A percentile compares a stretch with the other conserved stretches of the same genome.
Evolutionary conservation across 345 rosid genomes (phyloP).

Genomic region (Moringa oleifera): DNA sequence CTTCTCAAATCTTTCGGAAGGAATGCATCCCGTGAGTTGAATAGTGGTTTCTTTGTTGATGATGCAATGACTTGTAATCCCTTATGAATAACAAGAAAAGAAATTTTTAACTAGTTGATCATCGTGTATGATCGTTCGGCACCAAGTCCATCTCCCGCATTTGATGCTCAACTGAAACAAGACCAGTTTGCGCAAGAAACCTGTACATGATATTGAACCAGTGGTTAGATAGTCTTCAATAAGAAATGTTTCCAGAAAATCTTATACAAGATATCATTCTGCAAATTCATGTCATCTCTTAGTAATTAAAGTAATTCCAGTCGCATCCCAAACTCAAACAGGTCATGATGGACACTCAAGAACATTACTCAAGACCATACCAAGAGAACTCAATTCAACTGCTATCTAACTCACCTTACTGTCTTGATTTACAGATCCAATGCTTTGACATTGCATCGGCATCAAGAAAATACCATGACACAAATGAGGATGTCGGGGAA

Average conservation of each 20-base stretch:
- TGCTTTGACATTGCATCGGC: not conserved
- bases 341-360: too few species aligned
- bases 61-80: conserved; percentile 11
- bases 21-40: conserved; percentile 13
- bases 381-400: not conserved
- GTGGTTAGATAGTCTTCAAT: not conserved
- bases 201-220: conserved; percentile 30
- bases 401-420: not conserved
- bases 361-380: too few species aligned
- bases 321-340: too few species aligned
- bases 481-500: not conserved
- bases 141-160: conserved; percentile 65
- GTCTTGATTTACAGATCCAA: not conserved
- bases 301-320: too few species aligned
- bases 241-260: too few species aligned
- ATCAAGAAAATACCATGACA: not conserved
- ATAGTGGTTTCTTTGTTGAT: conserved; percentile 13
- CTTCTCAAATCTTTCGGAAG: conserved; percentile 11
- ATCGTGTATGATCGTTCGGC: conserved; percentile 32
- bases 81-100: conserved; percentile 1
- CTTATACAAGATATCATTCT: not conserved
- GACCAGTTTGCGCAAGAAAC: conserved; percentile 82
- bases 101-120: conserved; percentile 15
- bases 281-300: not conserved
- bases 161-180: conserved; percentile 76